Evolutionary conservation across 2,329 filamentous ascomycete species (phyloP).

Genomic region (Talaromyces atroroseus): DNA sequence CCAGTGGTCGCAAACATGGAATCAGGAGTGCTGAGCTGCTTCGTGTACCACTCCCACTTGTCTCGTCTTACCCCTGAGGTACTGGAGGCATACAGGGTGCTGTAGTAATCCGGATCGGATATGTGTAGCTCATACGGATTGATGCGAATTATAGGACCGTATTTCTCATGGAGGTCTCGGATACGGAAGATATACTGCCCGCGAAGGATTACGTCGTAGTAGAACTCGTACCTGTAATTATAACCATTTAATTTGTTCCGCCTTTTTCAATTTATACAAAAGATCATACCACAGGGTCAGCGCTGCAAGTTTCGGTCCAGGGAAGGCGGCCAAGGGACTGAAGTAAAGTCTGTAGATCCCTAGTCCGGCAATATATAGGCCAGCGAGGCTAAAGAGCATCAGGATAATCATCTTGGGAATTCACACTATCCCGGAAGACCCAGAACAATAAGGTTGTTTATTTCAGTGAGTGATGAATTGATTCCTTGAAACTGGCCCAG

Average conservation of each 20-base stretch:
- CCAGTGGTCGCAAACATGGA: slow-evolving; percentile 24
- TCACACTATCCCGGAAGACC: too few relatives aligned
- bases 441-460: too few relatives aligned
- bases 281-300: slow-evolving; percentile 25
- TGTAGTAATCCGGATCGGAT: slow-evolving; percentile 27
- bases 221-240: slow-evolving; percentile 22
- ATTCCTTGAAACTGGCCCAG: too few relatives aligned
- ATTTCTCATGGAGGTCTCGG: slow-evolving; percentile 22
- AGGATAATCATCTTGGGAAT: too few relatives aligned
- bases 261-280: slow-evolving; percentile 23
- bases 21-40: neutral
- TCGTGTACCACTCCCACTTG: slow-evolving; percentile 15
- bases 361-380: neutral
- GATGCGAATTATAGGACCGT: slow-evolving; percentile 32
- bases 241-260: slow-evolving; percentile 15
- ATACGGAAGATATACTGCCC: slow-evolving; percentile 22
- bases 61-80: slow-evolving; percentile 14
- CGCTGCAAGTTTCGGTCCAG: slow-evolving; percentile 29
- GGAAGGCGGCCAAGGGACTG: slow-evolving; percentile 29
- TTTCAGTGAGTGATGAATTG: too few relatives aligned
- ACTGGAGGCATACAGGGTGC: slow-evolving; percentile 23
- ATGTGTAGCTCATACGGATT: slow-evolving; percentile 32
- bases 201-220: slow-evolving; percentile 21
- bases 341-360: slow-evolving; percentile 29
- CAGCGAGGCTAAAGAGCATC: too few relatives aligned